These are phyloP conservation scores for Vanderwaltozyma yarrowii DNA, from an alignment of 805 yeast species.

Conservation along the genomic window DNA sequence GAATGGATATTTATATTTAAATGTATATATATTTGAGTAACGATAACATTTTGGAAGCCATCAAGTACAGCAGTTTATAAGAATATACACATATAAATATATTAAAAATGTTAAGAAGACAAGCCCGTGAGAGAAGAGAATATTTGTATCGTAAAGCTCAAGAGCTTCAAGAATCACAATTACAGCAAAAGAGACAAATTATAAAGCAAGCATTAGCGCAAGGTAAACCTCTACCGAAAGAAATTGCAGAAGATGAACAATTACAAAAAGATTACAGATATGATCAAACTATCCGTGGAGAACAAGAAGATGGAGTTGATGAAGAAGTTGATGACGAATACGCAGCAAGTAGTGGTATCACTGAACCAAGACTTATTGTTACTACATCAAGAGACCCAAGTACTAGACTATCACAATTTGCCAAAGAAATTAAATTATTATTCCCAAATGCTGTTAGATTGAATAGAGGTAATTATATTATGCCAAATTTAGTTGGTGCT, in stretches of 20 bases:
- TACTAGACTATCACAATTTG: conserved; percentile 75
- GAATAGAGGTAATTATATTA: conserved; percentile 86
- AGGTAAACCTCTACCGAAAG: conserved; percentile 85
- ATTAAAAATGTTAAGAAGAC: conserved; percentile 68
- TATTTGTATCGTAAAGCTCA: conserved; percentile 82
- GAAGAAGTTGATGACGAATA: conserved; percentile 83
- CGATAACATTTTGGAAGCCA: no score
- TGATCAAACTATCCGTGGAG: conserved; percentile 63
- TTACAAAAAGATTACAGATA: conserved; percentile 74
- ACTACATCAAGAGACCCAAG: conserved; percentile 93
- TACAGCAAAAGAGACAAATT: conserved; percentile 78
- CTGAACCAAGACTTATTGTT: conserved; percentile 82
- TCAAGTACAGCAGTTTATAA: no score
- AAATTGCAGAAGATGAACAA: conserved; percentile 75
- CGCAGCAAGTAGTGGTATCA: conserved; percentile 72
- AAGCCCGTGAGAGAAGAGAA: conserved; percentile 94
- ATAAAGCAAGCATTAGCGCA: conserved; percentile 80
- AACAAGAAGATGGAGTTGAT: conserved; percentile 18
- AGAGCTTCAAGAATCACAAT: conserved; percentile 79
- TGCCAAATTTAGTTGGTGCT: conserved; percentile 75
- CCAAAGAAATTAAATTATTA: conserved; percentile 81
- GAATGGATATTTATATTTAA: not conserved
- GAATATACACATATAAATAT: no score
- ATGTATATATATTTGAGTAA: no score
- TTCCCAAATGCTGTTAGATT: conserved; percentile 84